Conservation (phyloP, 192 early-diverging fungal genomes). For the Phycomyces blakesleeanus region DNA sequence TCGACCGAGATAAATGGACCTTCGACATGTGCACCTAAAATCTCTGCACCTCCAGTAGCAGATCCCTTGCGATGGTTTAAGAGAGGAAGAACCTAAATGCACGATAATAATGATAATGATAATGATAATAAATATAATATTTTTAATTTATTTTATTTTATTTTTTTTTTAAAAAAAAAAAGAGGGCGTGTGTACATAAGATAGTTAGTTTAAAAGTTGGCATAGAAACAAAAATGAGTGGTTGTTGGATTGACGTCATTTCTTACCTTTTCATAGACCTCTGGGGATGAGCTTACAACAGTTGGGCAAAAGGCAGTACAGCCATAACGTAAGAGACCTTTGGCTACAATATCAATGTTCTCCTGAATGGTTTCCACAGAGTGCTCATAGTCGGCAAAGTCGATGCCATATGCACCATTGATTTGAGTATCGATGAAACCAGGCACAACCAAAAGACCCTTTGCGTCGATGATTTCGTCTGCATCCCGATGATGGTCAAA, state of each 20-base stretch:
- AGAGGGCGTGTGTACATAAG: too few species aligned
- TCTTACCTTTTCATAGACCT: conserved; percentile 68
- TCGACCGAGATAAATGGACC: conserved; percentile 58
- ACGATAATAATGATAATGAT: too few species aligned
- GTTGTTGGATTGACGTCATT: background rate
- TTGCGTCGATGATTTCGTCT: conserved; percentile 67
- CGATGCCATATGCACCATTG: conserved; percentile 80
- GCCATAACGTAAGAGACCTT: conserved; percentile 70
- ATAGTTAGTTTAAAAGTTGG: too few species aligned
- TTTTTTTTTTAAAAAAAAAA: too few species aligned
- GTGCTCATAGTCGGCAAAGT: conserved; percentile 62
- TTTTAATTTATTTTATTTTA: too few species aligned
- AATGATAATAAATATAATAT: too few species aligned
- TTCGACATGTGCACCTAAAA: conserved; percentile 68
- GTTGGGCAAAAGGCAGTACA: conserved; percentile 83
- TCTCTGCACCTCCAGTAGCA: conserved; percentile 57
- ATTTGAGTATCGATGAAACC: conserved; percentile 82
- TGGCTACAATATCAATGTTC: conserved; percentile 64
- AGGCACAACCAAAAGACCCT: conserved; percentile 68
- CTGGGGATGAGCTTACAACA: conserved; percentile 66
- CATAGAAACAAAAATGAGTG: background rate
- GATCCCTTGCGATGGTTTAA: conserved; percentile 64
- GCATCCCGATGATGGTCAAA: conserved; percentile 62
- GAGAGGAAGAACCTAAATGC: conserved; percentile 55
- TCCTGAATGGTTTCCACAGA: conserved; percentile 51